phyloP scores from a whole-genome alignment of 164 flowering plant genomes.

The Tetrastigma voinierianum region DNA sequence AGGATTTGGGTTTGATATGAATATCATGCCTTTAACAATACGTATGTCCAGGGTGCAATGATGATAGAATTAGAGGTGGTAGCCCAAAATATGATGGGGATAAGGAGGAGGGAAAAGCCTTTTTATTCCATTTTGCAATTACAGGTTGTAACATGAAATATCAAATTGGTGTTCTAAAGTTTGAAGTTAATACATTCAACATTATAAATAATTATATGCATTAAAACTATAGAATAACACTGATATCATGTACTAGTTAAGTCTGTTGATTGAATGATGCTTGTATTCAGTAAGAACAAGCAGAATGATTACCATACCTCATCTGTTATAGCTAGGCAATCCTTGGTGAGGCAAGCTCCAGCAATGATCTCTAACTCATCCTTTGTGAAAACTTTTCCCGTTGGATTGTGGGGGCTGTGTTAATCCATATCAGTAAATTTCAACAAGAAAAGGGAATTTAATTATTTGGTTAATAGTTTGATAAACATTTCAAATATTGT shows the following conservation, averaged over 20 bases:
- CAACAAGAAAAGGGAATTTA: neutral
- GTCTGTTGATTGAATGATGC: neutral
- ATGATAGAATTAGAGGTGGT: no score
- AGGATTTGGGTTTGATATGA: no score
- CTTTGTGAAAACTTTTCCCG: slow-evolving; percentile 76
- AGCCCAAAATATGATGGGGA: no score
- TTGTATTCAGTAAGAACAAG: slow-evolving; percentile 3
- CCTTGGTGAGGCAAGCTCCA: slow-evolving; percentile 53
- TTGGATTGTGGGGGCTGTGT: slow-evolving; percentile 89
- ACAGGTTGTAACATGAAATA: no score
- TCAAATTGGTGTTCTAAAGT: no score
- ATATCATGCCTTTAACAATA: no score
- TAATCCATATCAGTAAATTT: slow-evolving; percentile 23
- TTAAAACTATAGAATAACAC: no score
- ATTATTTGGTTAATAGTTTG: neutral
- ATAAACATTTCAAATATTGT: neutral
- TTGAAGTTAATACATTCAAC: no score
- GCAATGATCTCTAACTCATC: slow-evolving; percentile 79
- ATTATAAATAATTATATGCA: no score
- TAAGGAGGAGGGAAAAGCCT: no score
- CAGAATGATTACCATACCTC: slow-evolving; percentile 55
- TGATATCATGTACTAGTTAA: neutral
- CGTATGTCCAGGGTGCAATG: no score
- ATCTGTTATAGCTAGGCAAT: slow-evolving; percentile 83
- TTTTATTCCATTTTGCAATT: no score